These are phyloP conservation scores for Madurella fahalii DNA, from an alignment of 2,329 filamentous ascomycete species.

Conservation along the genomic window DNA sequence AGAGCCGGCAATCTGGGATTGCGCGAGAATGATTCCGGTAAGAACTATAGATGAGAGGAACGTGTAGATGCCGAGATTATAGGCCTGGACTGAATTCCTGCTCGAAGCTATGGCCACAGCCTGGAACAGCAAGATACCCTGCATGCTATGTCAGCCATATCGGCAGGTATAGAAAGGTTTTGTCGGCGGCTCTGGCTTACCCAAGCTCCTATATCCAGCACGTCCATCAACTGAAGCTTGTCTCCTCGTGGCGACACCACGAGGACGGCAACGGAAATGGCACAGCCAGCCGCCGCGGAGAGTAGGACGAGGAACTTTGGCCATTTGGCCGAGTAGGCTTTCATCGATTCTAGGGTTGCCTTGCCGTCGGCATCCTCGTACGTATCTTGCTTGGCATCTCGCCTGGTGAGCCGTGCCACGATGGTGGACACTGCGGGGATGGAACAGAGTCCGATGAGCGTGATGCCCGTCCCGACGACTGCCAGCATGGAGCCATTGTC, in stretches of 20 bases:
- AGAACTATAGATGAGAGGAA: slow-evolving; percentile 46
- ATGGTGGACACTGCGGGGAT: slow-evolving; percentile 29
- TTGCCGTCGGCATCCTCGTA: slow-evolving; percentile 69
- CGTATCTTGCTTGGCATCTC: slow-evolving; percentile 37
- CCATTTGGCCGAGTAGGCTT: slow-evolving; percentile 56
- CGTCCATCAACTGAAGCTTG: slow-evolving; percentile 49
- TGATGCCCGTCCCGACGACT: slow-evolving; percentile 28
- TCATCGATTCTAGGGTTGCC: slow-evolving; percentile 59
- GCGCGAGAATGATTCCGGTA: slow-evolving; percentile 40
- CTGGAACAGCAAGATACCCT: slow-evolving; percentile 53
- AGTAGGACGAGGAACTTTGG: slow-evolving; percentile 53
- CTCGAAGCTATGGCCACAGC: slow-evolving; percentile 45
- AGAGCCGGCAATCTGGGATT: slow-evolving; percentile 38
- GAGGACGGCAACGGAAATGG: slow-evolving; percentile 53
- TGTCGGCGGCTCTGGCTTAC: slow-evolving; percentile 44
- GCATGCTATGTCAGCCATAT: slow-evolving; percentile 13
- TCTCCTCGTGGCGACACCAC: slow-evolving; percentile 45
- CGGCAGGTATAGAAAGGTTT: not conserved
- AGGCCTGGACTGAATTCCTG: slow-evolving; percentile 49
- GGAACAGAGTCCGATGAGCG: slow-evolving; percentile 30
- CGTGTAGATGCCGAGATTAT: slow-evolving; percentile 50
- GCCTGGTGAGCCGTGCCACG: slow-evolving; percentile 27
- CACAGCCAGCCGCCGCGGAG: slow-evolving; percentile 51
- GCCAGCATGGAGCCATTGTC: slow-evolving; percentile 27
- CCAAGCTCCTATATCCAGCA: slow-evolving; percentile 59